Evolutionary conservation across 768 basidiomycete genomes (phyloP).

Genomic region (Boletus patriciae): DNA sequence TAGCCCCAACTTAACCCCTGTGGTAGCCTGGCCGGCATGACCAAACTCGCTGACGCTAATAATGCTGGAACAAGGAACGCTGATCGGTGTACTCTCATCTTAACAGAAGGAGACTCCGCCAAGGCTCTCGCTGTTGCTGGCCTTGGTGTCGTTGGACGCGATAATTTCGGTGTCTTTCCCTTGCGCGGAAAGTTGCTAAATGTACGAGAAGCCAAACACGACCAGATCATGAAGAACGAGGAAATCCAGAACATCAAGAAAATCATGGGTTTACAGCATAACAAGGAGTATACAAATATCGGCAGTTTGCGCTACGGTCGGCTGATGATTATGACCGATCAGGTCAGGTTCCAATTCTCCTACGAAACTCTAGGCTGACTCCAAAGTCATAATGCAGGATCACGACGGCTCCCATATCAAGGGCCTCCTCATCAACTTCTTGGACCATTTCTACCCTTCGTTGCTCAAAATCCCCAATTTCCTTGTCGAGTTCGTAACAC

Average conservation of each 20-base stretch:
- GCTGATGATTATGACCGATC: constrained; percentile 99
- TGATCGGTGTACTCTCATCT: constrained; percentile 85
- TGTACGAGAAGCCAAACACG: constrained; percentile 94
- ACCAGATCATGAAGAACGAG: constrained; percentile 97
- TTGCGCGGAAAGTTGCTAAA: constrained; percentile 95
- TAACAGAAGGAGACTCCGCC: constrained; percentile 99
- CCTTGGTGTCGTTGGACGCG: constrained; percentile 90
- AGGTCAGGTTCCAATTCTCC: constrained; percentile 50
- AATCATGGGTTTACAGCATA: constrained; percentile 95
- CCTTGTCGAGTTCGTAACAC: constrained; percentile 96
- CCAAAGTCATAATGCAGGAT: constrained; percentile 57
- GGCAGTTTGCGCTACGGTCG: constrained; percentile 83
- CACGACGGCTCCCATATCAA: constrained; percentile 99
- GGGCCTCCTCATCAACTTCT: constrained; percentile 96
- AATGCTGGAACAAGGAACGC: constrained; percentile 87
- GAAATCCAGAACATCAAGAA: constrained; percentile 98
- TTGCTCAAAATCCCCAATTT: constrained; percentile 88
- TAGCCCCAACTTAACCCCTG: neutral
- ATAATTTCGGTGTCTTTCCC: constrained; percentile 97
- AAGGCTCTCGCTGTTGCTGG: constrained; percentile 96
- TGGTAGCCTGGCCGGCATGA: constrained; percentile 79
- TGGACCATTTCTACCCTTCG: constrained; percentile 96
- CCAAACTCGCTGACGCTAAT: constrained; percentile 96
- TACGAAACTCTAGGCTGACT: neutral
- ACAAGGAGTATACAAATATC: constrained; percentile 77